Conservation (phyloP, 768 basidiomycete species). For the Hypsizygus marmoreus region DNA sequence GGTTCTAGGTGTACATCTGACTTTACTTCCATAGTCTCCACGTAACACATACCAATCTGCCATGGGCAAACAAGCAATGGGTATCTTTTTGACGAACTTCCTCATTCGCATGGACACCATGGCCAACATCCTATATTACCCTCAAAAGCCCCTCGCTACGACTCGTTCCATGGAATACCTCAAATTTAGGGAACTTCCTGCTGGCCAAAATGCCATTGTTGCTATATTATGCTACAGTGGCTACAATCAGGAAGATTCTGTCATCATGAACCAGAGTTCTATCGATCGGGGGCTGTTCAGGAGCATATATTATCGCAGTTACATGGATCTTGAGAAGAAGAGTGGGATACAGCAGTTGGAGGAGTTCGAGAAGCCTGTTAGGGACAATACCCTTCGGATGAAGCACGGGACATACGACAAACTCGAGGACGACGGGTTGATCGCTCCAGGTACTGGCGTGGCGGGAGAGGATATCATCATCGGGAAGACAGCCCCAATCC, state of each 20-base stretch:
- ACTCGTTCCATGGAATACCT: conserved; percentile 99
- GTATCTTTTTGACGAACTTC: conserved; percentile 97
- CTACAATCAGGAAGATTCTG: conserved; percentile 99
- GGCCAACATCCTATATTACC: conserved; percentile 99
- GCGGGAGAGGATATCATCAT: conserved; percentile 98
- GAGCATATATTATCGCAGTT: conserved; percentile 97
- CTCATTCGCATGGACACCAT: conserved; percentile 99
- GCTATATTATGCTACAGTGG: conserved; percentile 98
- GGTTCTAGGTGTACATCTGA: conserved; percentile 10
- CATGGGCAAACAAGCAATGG: conserved; percentile 99
- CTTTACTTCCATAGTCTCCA: conserved; percentile 70
- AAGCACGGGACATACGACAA: conserved; percentile 99
- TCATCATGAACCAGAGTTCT: conserved; percentile 99
- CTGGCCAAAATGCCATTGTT: conserved; percentile 98
- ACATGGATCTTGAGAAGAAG: conserved; percentile 98
- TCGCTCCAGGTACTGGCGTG: conserved; percentile 94
- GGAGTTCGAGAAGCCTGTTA: conserved; percentile 94
- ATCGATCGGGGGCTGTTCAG: conserved; percentile 98
- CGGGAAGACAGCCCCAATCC: conserved; percentile 97
- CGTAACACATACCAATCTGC: conserved; percentile 99
- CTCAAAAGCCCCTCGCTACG: conserved; percentile 97
- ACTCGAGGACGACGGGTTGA: conserved; percentile 93
- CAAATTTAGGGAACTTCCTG: conserved; percentile 97
- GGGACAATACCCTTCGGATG: conserved; percentile 92
- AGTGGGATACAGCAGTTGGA: conserved; percentile 89